A percentile compares a stretch with the other conserved stretches of the same genome.
Evolutionary conservation across 768 basidiomycete species (phyloP).

Genomic region (Lyophyllum decastes): DNA sequence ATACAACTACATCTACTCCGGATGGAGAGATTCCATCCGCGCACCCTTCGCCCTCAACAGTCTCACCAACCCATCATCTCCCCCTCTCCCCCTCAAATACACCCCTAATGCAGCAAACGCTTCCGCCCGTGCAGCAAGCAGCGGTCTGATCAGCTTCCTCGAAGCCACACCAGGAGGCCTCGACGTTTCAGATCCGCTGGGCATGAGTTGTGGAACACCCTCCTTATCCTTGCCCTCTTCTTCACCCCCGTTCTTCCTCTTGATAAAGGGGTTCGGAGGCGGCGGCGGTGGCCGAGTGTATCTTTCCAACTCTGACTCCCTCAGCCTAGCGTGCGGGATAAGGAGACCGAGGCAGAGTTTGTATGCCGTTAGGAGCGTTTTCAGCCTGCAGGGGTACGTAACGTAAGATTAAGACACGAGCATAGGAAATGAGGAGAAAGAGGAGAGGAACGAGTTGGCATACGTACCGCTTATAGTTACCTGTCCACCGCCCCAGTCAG

Average conservation of each 20-base stretch:
- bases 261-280: slow-evolving; percentile 42
- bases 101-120: slow-evolving; percentile 23
- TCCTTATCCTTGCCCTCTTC: too few species aligned
- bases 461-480: slow-evolving; percentile 37
- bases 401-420: too few species aligned
- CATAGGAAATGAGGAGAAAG: too few species aligned
- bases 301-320: slow-evolving; percentile 23
- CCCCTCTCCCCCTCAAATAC: slow-evolving; percentile 20
- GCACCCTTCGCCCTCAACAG: slow-evolving; percentile 24
- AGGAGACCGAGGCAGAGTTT: slow-evolving; percentile 38
- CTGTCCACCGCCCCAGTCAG: slow-evolving; percentile 14
- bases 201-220: slow-evolving; percentile 13
- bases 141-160: slow-evolving; percentile 27
- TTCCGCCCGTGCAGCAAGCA: slow-evolving; percentile 32
- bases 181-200: not conserved
- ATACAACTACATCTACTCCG: not conserved
- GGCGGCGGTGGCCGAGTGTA: slow-evolving; percentile 43
- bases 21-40: slow-evolving; percentile 5
- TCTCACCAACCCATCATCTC: slow-evolving; percentile 12
- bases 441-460: not conserved
- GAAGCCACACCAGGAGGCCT: slow-evolving; percentile 14
- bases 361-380: slow-evolving; percentile 35
- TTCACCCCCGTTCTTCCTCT: too few species aligned
- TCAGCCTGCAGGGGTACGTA: slow-evolving; percentile 29
- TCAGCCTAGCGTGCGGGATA: slow-evolving; percentile 28